Conservation (phyloP, 352 stramenopile species). For the Pythium aquatile region DNA sequence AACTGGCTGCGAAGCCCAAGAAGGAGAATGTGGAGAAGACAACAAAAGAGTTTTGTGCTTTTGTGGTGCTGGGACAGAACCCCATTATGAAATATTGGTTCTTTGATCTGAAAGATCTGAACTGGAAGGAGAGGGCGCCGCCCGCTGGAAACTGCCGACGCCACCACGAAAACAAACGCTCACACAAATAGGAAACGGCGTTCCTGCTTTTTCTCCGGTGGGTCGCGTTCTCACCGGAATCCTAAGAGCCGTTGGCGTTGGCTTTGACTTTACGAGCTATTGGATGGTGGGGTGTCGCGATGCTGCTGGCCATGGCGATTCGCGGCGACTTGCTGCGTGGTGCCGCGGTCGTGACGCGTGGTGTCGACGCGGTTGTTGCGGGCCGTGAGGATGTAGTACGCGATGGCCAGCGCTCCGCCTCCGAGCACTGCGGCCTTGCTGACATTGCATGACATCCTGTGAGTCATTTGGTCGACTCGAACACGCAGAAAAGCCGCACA, state of each 20-base stretch:
- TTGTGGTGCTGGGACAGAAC: not conserved
- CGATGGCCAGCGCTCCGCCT: slow-evolving; percentile 20
- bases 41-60: too few species aligned
- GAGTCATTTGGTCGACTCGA: not conserved
- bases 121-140: not conserved
- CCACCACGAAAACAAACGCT: not conserved
- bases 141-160: not conserved
- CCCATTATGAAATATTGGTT: not conserved
- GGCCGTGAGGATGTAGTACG: slow-evolving; percentile 22
- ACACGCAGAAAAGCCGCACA: not conserved
- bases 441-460: too few species aligned
- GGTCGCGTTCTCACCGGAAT: not conserved
- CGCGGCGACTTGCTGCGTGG: slow-evolving; percentile 29
- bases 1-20: not conserved
- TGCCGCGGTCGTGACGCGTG: slow-evolving; percentile 16
- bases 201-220: not conserved
- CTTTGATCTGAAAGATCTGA: not conserved
- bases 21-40: not conserved
- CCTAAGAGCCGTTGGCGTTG: not conserved
- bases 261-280: slow-evolving; percentile 6
- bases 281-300: slow-evolving; percentile 17
- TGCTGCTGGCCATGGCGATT: slow-evolving; percentile 29
- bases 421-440: slow-evolving; percentile 28
- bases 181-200: not conserved
- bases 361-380: slow-evolving; percentile 21